Evolutionary conservation across 371 early-diverging fungal species (phyloP).

Genomic region (Aphelidium insulamus): DNA sequence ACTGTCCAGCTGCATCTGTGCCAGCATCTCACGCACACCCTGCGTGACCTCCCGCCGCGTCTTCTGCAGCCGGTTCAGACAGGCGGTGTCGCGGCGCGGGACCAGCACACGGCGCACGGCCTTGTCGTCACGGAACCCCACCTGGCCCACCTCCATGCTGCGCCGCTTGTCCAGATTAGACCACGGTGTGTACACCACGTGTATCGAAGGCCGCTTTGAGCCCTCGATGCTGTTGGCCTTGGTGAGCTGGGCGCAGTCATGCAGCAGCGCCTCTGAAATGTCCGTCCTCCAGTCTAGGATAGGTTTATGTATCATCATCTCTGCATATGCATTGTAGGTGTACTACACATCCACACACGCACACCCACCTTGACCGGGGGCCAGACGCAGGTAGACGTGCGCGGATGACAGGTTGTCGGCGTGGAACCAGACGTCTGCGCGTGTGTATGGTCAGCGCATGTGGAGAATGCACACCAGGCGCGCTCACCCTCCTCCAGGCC

Average conservation of each 20-base stretch:
- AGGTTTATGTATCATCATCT: no score
- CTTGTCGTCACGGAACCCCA: slow-evolving; percentile 60
- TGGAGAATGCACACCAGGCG: slow-evolving; percentile 2
- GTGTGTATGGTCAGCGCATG: no score
- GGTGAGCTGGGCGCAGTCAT: slow-evolving; percentile 75
- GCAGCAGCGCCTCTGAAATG: slow-evolving; percentile 44
- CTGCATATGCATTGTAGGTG: no score
- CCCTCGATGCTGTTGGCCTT: slow-evolving; percentile 91
- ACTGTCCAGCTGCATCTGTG: neutral
- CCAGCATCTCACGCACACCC: no score
- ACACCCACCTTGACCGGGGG: slow-evolving; percentile 42
- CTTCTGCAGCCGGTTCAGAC: slow-evolving; percentile 12
- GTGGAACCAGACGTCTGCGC: slow-evolving; percentile 47
- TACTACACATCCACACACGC: no score
- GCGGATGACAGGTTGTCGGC: slow-evolving; percentile 90
- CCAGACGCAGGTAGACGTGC: slow-evolving; percentile 78
- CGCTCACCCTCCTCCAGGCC: slow-evolving; percentile 64
- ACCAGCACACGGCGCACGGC: slow-evolving; percentile 12
- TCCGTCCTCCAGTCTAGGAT: no score
- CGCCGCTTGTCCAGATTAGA: slow-evolving; percentile 70
- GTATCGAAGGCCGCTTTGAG: slow-evolving; percentile 4
- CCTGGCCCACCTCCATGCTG: slow-evolving; percentile 88
- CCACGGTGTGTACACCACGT: slow-evolving; percentile 77
- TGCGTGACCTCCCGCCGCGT: no score
- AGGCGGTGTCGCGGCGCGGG: neutral